Base-by-base conservation (phyloP, 345 rosid species). In the Aquilaria yunnanensis region DNA sequence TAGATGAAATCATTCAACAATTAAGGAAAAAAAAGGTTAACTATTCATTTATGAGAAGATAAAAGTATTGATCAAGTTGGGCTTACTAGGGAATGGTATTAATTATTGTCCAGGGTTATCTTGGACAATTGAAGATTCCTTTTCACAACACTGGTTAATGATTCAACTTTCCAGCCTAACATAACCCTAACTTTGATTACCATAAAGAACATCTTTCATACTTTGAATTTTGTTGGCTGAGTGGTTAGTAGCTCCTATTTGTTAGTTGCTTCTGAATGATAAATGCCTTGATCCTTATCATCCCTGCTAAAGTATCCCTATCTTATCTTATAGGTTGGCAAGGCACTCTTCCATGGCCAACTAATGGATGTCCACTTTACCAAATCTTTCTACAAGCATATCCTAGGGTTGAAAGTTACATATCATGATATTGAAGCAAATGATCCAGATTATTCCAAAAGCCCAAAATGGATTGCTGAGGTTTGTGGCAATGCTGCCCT, bases 51-150 rank as follows among this genome's bases (percentile, higher is more conserved):
- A 75, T 97, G 90, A 82, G 96, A 96, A 67, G 97, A 94, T 73
- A 94, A 90, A 79, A 97, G 99, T 54, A 90, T 94, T 71, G 99
- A 94, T 82, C 97, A 97, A 0, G 97, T 97, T 74, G 99, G 99
- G 60, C 97, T 94, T 70, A 90, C 99, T 51, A 86, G 99, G 82
- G 99, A 94, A 78, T 94, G 99, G 99, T 94, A 94, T 78, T 97
- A 94, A 74, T 74, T 90, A 65, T 69, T 94, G 61, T 94, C 99
- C 69, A 83, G 97, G 74, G 97, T 94, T 76, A 88, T 90, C 62
- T 92, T 92, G 70, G 98, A 92, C 83, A 92, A 79, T 75, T 93
- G 96, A 60, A 91, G 96, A 65, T 72, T 94, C 46, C 92, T 94
- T 61, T 94, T 94, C 67, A 90, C 99, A 43, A 94, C 97, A 1